Evolutionary conservation across 2,329 filamentous ascomycete genomes (phyloP).

Genomic region (Colletotrichum eremochloae): DNA sequence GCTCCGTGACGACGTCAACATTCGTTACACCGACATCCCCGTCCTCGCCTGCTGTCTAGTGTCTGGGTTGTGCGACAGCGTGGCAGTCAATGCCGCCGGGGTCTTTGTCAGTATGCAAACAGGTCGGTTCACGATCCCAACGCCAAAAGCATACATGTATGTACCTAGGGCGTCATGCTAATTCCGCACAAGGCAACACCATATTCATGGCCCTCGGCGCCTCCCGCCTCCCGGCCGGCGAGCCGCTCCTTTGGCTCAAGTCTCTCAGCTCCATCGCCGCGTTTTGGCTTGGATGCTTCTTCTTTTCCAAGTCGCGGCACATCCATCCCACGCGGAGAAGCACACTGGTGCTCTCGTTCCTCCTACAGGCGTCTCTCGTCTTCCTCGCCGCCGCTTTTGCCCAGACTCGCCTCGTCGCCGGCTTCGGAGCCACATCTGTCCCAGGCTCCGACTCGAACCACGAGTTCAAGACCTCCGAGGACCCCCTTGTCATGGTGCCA

Average conservation of each 20-base stretch:
- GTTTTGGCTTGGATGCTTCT: constrained; percentile 67
- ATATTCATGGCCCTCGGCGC: constrained; percentile 73
- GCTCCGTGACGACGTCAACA: constrained; percentile 42
- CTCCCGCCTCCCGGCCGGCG: constrained; percentile 62
- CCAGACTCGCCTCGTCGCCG: constrained; percentile 60
- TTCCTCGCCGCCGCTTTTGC: constrained; percentile 66
- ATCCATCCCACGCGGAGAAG: constrained; percentile 55
- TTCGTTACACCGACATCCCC: constrained; percentile 50
- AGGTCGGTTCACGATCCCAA: constrained; percentile 8
- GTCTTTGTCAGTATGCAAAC: constrained; percentile 59
- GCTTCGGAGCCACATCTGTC: constrained; percentile 51
- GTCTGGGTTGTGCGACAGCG: constrained; percentile 57
- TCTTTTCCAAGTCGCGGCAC: constrained; percentile 55
- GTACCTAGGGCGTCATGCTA: neutral
- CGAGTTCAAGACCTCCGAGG: constrained; percentile 44
- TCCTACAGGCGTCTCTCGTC: constrained; percentile 65
- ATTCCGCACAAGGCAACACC: constrained; percentile 63
- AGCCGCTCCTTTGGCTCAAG: constrained; percentile 66
- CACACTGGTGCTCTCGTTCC: constrained; percentile 63
- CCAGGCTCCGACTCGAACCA: constrained; percentile 40
- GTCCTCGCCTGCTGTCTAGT: constrained; percentile 56
- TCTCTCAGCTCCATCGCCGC: constrained; percentile 65
- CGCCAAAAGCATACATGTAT: neutral
- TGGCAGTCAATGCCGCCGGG: constrained; percentile 55
- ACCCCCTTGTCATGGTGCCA: constrained; percentile 59